Conservation (phyloP, 768 basidiomycete species). For the Lactarius akahatsu region DNA sequence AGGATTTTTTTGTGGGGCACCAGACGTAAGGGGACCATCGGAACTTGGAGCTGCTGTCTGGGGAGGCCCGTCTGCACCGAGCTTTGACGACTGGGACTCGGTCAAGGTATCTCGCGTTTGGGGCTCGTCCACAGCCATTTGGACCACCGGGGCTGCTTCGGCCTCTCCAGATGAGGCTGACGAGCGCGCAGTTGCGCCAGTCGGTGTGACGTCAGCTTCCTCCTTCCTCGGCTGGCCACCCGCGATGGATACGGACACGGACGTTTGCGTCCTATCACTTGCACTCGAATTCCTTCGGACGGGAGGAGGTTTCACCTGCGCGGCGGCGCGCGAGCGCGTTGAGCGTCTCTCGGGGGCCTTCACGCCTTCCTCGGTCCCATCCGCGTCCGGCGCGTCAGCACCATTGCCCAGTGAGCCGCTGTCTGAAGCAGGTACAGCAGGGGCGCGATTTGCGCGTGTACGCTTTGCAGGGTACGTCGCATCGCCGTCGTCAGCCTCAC, state of each 20-base stretch:
- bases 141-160: constrained; percentile 11
- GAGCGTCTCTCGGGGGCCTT: constrained; percentile 28
- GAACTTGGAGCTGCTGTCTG: neutral
- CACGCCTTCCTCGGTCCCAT: constrained; percentile 25
- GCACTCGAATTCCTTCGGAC: constrained; percentile 29
- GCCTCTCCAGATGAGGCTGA: constrained; percentile 18
- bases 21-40: neutral
- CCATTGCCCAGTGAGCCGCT: constrained; percentile 26
- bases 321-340: constrained; percentile 30
- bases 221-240: constrained; percentile 28
- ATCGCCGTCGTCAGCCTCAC: constrained; percentile 30
- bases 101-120: neutral
- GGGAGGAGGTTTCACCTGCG: constrained; percentile 18
- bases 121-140: constrained; percentile 6
- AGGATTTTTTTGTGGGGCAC: constrained; percentile 5
- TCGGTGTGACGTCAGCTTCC: constrained; percentile 7
- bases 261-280: constrained; percentile 30
- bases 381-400: constrained; percentile 21
- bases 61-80: constrained; percentile 7
- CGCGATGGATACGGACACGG: constrained; percentile 29
- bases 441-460: constrained; percentile 26
- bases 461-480: constrained; percentile 31
- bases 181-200: constrained; percentile 1
- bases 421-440: constrained; percentile 17
- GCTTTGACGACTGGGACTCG: constrained; percentile 11